Percentiles rank a stretch among this genome's conserved stretches.
Conservation (phyloP, 2,329 filamentous ascomycete species). For the Alternaria gaisen region DNA sequence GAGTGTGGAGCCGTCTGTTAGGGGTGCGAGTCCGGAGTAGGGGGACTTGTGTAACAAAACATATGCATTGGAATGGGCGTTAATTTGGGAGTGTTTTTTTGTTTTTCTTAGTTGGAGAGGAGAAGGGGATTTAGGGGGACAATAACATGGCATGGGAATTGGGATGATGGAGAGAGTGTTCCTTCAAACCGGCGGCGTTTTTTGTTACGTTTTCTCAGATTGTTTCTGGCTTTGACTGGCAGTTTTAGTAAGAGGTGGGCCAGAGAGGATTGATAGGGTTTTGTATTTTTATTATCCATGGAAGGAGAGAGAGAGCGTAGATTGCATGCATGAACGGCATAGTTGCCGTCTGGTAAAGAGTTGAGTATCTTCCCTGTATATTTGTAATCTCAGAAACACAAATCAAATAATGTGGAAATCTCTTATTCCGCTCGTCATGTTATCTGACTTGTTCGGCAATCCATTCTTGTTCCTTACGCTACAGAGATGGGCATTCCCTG, state of each 20-base stretch:
- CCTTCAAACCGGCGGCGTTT: neutral
- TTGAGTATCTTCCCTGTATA: neutral
- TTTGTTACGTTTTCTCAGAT: neutral
- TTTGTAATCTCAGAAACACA: neutral
- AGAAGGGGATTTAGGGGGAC: neutral
- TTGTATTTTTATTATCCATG: neutral
- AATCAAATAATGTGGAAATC: no score
- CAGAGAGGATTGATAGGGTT: neutral
- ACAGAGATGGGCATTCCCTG: no score
- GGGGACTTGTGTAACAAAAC: neutral
- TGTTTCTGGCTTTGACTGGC: neutral
- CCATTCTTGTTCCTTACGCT: no score
- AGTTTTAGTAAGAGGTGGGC: neutral
- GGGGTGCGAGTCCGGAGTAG: constrained; percentile 15
- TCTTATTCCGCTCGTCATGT: no score
- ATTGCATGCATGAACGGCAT: neutral
- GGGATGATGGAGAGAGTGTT: neutral
- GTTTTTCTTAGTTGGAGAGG: no score
- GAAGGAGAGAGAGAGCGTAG: neutral
- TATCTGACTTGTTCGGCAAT: no score
- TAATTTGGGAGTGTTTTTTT: neutral
- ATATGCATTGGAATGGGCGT: neutral
- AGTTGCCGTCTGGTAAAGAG: neutral
- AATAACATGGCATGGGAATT: constrained; percentile 6
- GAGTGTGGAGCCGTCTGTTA: constrained; percentile 22